phyloP scores from a whole-genome alignment of 805 yeast species.

The Yamadazyma ubonensis region DNA sequence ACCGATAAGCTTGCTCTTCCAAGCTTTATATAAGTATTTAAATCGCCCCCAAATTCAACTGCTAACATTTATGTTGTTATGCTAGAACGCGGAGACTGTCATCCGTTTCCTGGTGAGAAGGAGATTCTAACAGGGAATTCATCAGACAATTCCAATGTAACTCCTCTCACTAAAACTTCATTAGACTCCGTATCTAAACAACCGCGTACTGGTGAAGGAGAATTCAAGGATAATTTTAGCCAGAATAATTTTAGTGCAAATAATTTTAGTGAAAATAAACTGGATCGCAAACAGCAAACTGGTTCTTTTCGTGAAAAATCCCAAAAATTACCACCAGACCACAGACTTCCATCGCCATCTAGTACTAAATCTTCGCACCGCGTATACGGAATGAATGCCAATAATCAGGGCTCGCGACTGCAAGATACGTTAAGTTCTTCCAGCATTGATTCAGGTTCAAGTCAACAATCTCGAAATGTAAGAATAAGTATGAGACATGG shows the following conservation, averaged over 20 bases:
- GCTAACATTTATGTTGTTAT: not conserved
- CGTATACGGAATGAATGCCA: not conserved
- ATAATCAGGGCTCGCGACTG: not conserved
- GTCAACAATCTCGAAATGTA: too few species aligned
- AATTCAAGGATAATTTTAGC: too few species aligned
- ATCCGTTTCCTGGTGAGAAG: not conserved
- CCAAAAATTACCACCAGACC: not conserved
- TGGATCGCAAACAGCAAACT: not conserved
- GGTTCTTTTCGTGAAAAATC: not conserved
- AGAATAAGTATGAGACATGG: not conserved
- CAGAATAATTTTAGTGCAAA: too few species aligned
- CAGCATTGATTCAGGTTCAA: too few species aligned
- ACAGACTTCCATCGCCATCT: not conserved
- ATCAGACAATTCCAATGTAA: too few species aligned
- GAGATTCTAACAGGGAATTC: too few species aligned
- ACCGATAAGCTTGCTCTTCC: conserved; percentile 5
- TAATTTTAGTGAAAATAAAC: too few species aligned
- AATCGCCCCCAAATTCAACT: too few species aligned
- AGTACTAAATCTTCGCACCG: not conserved
- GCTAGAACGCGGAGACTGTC: conserved; percentile 1
- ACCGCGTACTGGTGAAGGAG: too few species aligned
- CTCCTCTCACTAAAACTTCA: not conserved
- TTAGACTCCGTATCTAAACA: not conserved
- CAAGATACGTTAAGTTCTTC: too few species aligned
- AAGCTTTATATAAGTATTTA: not conserved